Evolutionary conservation across 805 yeast species (phyloP), one percentile per base, ranked within the genome.

Genomic region (Nakazawaea ishiwadae): DNA sequence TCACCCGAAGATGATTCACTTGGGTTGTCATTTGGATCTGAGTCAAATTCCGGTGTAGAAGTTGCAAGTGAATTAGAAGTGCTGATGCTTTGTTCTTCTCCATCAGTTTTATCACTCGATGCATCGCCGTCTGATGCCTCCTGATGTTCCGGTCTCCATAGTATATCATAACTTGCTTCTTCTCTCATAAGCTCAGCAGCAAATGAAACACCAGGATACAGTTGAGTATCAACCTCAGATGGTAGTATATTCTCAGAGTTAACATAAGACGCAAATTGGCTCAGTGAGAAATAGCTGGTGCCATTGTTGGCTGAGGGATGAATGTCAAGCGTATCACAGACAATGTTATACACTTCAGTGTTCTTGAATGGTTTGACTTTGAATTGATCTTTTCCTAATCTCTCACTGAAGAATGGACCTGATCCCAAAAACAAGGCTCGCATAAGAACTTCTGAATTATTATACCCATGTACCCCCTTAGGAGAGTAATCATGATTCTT

Each of bases 401-500:
- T 46, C 7, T 51, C 47, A 30, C 62, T 54, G 59, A 90, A 89
- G 53, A 72, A 84, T 0, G 96, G 96, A 0, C 98, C 98, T 1
- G 71, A 58, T 0, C 83, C 95, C 31, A 87, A 51, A 56, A 91
- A 90, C 8, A 86, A 51, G 0, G 96, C 89, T 38, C 96, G 65
- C 96, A 89, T 89, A 44, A 88, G 63, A 5, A 82, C 72, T 46
- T 81, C 87, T 0, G 81, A 71, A 53, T 83, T 84, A 53, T 83
- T 78, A 58, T 86, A 90, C 2, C 97, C 97, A 59, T 87, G 95
- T 1, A 84, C 84, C 7, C 96, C 96, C 41, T 66, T 66, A 3
- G 87, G 84, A n/a, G 57, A 55, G 55, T 81, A 82, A 11, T 71
- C 68, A 37, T 66, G 58, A 20, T 61, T 59, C 54, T 69, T 68